Conservation (phyloP, 495 filamentous ascomycete species). For the Immersiella caudata region DNA sequence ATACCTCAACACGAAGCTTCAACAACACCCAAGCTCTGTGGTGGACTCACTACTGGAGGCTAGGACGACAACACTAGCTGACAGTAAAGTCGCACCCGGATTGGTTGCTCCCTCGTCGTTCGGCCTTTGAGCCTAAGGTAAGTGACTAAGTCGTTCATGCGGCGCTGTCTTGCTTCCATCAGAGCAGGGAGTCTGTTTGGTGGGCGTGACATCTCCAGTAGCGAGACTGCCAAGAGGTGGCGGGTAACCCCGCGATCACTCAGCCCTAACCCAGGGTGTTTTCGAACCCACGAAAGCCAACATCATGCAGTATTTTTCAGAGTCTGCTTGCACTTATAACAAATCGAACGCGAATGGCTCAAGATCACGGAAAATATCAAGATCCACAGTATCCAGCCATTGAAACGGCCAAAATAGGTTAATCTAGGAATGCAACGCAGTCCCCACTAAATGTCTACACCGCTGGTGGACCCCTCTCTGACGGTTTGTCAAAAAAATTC, state of each 20-base stretch:
- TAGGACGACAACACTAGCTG: too few relatives aligned
- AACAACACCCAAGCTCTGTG: too few relatives aligned
- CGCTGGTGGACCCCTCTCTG: neutral
- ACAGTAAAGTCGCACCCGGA: too few relatives aligned
- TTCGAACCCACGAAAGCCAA: neutral
- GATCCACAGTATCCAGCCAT: neutral
- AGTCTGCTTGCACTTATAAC: neutral
- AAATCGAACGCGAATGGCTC: neutral
- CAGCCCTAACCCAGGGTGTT: slow-evolving; percentile 6
- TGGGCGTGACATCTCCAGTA: too few relatives aligned
- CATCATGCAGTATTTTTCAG: neutral
- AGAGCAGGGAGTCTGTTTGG: too few relatives aligned
- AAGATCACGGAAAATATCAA: too few relatives aligned
- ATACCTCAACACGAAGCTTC: too few relatives aligned
- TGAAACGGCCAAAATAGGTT: neutral
- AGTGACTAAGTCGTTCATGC: too few relatives aligned
- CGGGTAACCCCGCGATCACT: neutral
- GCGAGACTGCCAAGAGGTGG: neutral
- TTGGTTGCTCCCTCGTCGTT: too few relatives aligned
- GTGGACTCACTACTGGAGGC: too few relatives aligned
- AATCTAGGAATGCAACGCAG: neutral
- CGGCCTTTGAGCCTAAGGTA: too few relatives aligned
- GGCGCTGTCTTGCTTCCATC: too few relatives aligned
- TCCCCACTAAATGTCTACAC: neutral
- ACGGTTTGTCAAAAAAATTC: neutral